Evolutionary conservation across 2,329 filamentous ascomycete genomes (phyloP).

Genomic region (Fusarium keratoplasticum): DNA sequence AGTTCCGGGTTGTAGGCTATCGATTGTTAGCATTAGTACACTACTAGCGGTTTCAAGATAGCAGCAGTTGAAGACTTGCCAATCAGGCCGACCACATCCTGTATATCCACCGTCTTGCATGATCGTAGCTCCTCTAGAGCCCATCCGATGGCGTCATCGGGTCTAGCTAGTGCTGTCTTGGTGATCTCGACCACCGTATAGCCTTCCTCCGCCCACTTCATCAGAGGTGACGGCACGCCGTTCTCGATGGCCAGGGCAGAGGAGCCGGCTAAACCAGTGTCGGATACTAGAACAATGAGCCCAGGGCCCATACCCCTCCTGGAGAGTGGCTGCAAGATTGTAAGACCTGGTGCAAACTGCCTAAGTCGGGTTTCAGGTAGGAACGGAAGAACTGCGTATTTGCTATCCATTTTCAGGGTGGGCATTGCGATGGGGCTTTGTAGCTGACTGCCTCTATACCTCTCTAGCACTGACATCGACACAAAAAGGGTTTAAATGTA

Average conservation of each 20-base stretch:
- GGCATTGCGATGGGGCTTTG: neutral
- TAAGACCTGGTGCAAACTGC: conserved; percentile 3
- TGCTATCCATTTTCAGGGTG: conserved; percentile 4
- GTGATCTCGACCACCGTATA: conserved; percentile 69
- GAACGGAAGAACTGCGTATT: conserved; percentile 7
- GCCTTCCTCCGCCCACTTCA: conserved; percentile 80
- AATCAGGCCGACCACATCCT: conserved; percentile 49
- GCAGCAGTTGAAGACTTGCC: conserved; percentile 37
- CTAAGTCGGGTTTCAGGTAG: conserved; percentile 4
- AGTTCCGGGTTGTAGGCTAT: conserved; percentile 23
- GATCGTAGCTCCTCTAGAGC: conserved; percentile 15
- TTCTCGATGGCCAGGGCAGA: conserved; percentile 32
- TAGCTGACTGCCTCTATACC: neutral
- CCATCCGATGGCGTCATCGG: conserved; percentile 32
- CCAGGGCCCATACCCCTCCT: conserved; percentile 46
- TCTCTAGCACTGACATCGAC: neutral
- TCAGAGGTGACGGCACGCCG: conserved; percentile 63
- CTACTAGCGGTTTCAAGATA: fast-evolving
- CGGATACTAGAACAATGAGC: conserved; percentile 46
- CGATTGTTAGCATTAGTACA: neutral
- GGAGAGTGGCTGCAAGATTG: conserved; percentile 11
- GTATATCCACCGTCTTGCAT: conserved; percentile 6
- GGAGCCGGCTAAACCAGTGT: conserved; percentile 32
- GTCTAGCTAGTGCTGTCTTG: conserved; percentile 16
- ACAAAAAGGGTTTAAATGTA: neutral